Percentiles rank a stretch among this genome's conserved stretches.
Evolutionary conservation across 202 grass and related monocot genomes (phyloP).

Genomic region (Saccharum hybrid): DNA sequence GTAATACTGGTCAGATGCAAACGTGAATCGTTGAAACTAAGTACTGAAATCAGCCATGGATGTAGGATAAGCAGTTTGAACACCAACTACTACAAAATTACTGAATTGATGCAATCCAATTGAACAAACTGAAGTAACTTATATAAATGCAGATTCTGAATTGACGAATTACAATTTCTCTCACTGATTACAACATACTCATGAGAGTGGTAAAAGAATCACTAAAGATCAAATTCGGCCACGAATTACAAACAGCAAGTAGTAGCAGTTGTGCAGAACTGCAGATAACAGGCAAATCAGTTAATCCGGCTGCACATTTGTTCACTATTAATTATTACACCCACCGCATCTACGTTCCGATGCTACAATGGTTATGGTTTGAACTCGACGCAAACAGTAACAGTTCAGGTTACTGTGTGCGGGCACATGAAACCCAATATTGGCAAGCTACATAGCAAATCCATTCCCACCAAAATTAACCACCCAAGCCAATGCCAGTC

Average conservation of each 20-base stretch:
- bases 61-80: constrained; percentile 12
- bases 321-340: background rate
- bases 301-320: background rate
- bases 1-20: background rate
- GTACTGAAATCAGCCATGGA: background rate
- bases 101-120: background rate
- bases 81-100: background rate
- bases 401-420: background rate
- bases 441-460: background rate
- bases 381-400: background rate
- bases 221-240: background rate
- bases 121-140: background rate
- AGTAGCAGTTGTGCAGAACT: background rate
- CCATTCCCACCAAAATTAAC: background rate
- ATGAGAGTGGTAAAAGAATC: background rate
- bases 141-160: constrained; percentile 2
- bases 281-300: background rate
- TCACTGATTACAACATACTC: background rate
- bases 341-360: constrained; percentile 1
- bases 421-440: background rate
- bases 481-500: constrained; percentile 1
- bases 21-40: background rate
- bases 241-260: background rate
- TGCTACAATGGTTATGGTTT: background rate
- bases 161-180: background rate